Evolutionary conservation across 306 rosid species (phyloP), one percentile per base, ranked within the genome.

Genomic region (Elaeagnus macrophylla): DNA sequence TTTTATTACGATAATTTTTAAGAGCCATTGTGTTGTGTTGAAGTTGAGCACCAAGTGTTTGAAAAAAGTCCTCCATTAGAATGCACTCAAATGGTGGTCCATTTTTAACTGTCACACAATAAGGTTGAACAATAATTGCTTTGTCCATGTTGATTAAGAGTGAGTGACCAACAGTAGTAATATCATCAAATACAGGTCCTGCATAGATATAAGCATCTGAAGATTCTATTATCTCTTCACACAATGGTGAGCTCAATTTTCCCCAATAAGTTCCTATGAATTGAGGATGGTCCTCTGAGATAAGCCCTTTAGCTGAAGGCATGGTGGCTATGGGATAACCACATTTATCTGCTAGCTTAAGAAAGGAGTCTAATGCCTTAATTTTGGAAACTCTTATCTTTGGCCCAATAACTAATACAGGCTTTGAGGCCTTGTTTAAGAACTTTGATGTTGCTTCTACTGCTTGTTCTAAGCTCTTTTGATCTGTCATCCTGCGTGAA

Each of bases 221-320:
- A 7, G 63, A 20, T 46, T 58, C 63, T 0, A 58, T 39, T 0
- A 32, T 20, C 50, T 58, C 52, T 7, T 19, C 25, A 41, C 63
- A 43, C 5, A 46, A 44, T 11, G 63, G 42, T 32, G 41, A 32
- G 52, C 63, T 58, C 50, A 32, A 12, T 5, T 8, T 19, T 13
- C 52, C 63, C 63, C 63, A 58, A 12, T 58, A 58, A 25, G 52
- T 20, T 16, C 53, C 62, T 7, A 44, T 58, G 52, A 44, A 58
- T 1, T 25, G 12, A 7, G 39, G 51, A 40, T 58, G 63, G 41
- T 35, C 5, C 41, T 58, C 41, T 12, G 51, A n/a, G 5, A 58
- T 10, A 38, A 54, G 37, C 6, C 58, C 58, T 54, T 54, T 54
- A 1, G 18, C 58, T 36, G 42, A 54, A 3, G 58, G 58, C 44